These are phyloP conservation scores for Aspergillus bombycis DNA, from an alignment of 2,329 filamentous ascomycete species.

Conservation along the genomic window DNA sequence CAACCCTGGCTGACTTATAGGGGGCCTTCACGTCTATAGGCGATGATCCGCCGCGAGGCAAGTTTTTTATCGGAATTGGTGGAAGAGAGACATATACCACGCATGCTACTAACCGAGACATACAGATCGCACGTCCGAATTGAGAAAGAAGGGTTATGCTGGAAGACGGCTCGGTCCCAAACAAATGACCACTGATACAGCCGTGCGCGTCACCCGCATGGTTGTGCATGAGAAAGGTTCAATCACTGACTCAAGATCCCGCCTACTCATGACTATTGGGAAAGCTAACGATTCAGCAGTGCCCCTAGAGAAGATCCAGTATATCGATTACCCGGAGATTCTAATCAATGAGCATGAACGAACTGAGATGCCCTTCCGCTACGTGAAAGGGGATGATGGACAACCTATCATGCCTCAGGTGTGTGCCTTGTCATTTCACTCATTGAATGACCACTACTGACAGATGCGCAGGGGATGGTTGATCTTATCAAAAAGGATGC, in stretches of 20 bases:
- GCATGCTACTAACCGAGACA: constrained; percentile 38
- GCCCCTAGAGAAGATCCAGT: constrained; percentile 75
- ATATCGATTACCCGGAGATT: constrained; percentile 86
- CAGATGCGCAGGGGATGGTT: constrained; percentile 74
- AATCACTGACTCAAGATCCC: neutral
- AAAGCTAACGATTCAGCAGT: constrained; percentile 54
- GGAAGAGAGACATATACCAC: neutral
- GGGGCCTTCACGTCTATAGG: constrained; percentile 55
- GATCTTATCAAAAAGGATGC: constrained; percentile 92
- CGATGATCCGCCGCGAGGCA: constrained; percentile 91
- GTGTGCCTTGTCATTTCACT: constrained; percentile 34
- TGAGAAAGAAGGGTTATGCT: constrained; percentile 89
- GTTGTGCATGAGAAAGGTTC: constrained; percentile 81
- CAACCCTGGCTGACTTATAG: constrained; percentile 10
- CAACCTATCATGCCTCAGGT: constrained; percentile 91
- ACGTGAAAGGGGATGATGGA: constrained; percentile 75
- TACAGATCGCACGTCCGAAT: constrained; percentile 97
- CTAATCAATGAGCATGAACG: constrained; percentile 89
- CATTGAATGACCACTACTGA: neutral
- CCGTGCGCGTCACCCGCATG: constrained; percentile 88
- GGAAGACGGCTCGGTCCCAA: constrained; percentile 85
- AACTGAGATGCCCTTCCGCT: constrained; percentile 97
- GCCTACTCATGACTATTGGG: neutral
- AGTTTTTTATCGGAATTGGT: constrained; percentile 29
- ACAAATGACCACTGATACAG: constrained; percentile 98